These are phyloP conservation scores for Plasmodium relictum DNA, from an alignment of 169 alveolate genomes.

Conservation along the genomic window DNA sequence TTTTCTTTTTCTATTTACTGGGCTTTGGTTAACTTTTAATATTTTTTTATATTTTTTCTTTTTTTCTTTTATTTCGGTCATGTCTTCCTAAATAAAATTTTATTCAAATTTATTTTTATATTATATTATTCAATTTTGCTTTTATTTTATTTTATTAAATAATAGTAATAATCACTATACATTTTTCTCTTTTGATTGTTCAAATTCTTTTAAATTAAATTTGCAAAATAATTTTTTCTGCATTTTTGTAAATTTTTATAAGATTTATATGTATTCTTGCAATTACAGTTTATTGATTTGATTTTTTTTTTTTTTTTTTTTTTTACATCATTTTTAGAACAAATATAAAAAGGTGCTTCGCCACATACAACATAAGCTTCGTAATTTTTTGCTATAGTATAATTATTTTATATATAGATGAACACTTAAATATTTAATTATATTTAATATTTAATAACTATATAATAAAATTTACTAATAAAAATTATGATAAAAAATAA, in stretches of 20 bases:
- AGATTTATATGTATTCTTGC: neutral
- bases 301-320: constrained; percentile 35
- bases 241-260: neutral
- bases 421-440: neutral
- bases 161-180: constrained; percentile 16
- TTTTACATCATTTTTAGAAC: constrained; percentile 68
- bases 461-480: neutral
- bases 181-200: constrained; percentile 16
- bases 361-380: constrained; percentile 78
- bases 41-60: constrained; percentile 42
- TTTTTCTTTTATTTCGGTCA: constrained; percentile 38
- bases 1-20: constrained; percentile 32
- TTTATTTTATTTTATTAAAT: constrained; percentile 14
- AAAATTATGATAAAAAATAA: neutral
- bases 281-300: neutral
- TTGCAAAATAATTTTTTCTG: constrained; percentile 64
- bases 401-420: neutral
- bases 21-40: constrained; percentile 5
- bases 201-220: constrained; percentile 26
- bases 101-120: neutral
- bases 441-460: neutral
- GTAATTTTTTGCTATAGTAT: constrained; percentile 55
- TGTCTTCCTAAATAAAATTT: constrained; percentile 8
- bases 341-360: constrained; percentile 71
- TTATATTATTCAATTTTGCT: neutral